These are phyloP conservation scores for Herpetospermum pedunculosum DNA, from an alignment of 306 rosid genomes.

Conservation along the genomic window DNA sequence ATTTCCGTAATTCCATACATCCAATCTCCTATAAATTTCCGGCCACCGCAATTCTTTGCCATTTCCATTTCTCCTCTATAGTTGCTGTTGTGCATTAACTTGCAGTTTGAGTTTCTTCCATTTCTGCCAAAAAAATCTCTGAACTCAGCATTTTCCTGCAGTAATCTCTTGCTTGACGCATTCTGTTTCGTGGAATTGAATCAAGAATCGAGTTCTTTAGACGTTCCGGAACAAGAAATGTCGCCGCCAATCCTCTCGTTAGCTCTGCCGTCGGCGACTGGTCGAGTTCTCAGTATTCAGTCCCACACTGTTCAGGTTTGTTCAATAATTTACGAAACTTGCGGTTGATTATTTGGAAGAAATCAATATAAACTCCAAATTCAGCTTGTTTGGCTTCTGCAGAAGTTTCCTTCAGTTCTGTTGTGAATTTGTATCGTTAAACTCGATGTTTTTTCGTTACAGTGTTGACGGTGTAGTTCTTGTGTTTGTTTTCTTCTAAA, in stretches of 20 bases:
- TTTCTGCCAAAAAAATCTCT: background rate
- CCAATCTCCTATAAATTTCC: background rate
- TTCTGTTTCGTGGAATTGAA: background rate
- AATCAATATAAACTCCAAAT: background rate
- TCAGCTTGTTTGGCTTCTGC: background rate
- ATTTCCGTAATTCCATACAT: background rate
- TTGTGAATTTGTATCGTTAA: background rate
- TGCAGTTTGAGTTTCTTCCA: background rate
- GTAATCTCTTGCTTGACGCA: background rate
- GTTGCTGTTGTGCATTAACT: background rate
- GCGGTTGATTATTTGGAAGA: background rate
- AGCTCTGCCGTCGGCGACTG: slow-evolving; percentile 58
- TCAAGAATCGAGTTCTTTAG: background rate
- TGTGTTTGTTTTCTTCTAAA: background rate
- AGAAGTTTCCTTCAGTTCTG: background rate
- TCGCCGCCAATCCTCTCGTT: slow-evolving; percentile 63
- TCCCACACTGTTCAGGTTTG: slow-evolving; percentile 77
- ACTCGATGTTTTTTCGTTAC: background rate
- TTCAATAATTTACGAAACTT: background rate
- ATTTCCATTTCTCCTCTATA: background rate
- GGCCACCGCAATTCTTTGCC: background rate
- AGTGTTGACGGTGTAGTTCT: background rate
- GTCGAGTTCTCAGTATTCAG: slow-evolving; percentile 76
- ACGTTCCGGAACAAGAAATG: slow-evolving; percentile 26
- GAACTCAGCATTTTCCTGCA: background rate